Conservation (phyloP, 768 basidiomycete genomes). For the Pisolithus marmoratus region DNA sequence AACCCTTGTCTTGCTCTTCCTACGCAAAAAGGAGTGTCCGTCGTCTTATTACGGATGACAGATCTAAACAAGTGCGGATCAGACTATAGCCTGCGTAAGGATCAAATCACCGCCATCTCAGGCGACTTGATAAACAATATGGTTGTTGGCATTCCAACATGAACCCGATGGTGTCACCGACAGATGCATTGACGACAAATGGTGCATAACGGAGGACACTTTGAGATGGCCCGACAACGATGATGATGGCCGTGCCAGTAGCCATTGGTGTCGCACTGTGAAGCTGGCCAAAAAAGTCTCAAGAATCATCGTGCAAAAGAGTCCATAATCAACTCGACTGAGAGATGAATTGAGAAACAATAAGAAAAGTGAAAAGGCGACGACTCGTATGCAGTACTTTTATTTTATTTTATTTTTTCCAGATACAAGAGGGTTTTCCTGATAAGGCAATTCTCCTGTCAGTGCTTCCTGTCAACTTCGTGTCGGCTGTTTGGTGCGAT, state of each 20-base stretch:
- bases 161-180: constrained; percentile 73
- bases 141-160: constrained; percentile 69
- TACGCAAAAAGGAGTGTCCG: constrained; percentile 53
- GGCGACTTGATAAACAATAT: too few relatives aligned
- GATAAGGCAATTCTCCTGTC: background rate
- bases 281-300: background rate
- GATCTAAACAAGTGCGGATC: constrained; percentile 19
- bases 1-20: constrained; percentile 46
- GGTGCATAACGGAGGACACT: constrained; percentile 67
- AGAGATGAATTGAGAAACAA: background rate
- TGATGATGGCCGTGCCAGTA: constrained; percentile 67
- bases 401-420: too few relatives aligned
- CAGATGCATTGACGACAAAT: constrained; percentile 67
- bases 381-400: too few relatives aligned
- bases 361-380: background rate
- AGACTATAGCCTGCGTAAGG: background rate
- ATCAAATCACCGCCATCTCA: constrained; percentile 29
- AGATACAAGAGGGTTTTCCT: background rate
- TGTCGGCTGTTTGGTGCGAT: background rate
- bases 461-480: background rate
- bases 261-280: too few relatives aligned
- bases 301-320: background rate
- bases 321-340: too few relatives aligned
- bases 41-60: constrained; percentile 81
- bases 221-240: constrained; percentile 72